phyloP scores from a whole-genome alignment of 148 eudicot species.

The Rhododendron griersonianum region DNA sequence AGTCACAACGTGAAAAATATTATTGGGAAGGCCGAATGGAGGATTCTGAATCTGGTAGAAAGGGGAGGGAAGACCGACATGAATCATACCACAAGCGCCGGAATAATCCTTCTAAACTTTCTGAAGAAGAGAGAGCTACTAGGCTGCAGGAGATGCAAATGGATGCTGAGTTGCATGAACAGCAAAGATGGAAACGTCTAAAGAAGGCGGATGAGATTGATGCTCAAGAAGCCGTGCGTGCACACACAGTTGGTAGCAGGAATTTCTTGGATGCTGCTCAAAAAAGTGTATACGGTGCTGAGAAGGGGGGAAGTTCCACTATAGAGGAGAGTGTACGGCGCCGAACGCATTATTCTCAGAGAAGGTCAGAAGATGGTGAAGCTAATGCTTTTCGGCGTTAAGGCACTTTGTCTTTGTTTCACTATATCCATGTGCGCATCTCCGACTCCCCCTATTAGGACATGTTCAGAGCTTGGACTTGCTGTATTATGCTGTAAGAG shows the following conservation, averaged over 20 bases:
- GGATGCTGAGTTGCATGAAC: slow-evolving; percentile 92
- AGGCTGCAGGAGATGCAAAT: slow-evolving; percentile 77
- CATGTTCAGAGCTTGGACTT: not conserved
- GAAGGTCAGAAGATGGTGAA: slow-evolving; percentile 54
- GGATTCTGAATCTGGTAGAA: slow-evolving; percentile 16
- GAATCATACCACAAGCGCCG: slow-evolving; percentile 40
- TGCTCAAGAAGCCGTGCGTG: slow-evolving; percentile 56
- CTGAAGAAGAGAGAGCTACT: slow-evolving; percentile 91
- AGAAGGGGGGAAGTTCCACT: slow-evolving; percentile 82
- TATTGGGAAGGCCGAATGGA: slow-evolving; percentile 17
- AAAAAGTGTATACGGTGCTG: slow-evolving; percentile 85
- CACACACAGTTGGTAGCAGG: slow-evolving; percentile 28
- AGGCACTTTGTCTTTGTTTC: not conserved
- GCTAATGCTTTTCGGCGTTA: slow-evolving; percentile 84
- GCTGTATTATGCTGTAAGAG: not conserved
- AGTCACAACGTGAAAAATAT: slow-evolving; percentile 21
- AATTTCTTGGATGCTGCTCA: slow-evolving; percentile 74
- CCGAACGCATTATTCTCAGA: slow-evolving; percentile 74
- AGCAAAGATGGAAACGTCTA: slow-evolving; percentile 81
- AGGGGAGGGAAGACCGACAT: slow-evolving; percentile 21
- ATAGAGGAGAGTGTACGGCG: slow-evolving; percentile 94
- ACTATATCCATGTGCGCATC: not conserved
- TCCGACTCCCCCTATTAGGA: not conserved
- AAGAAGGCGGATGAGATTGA: slow-evolving; percentile 84
- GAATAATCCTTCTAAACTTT: slow-evolving; percentile 43